Evolutionary conservation across 2,329 filamentous ascomycete genomes (phyloP), one percentile per base, ranked within the genome.

Genomic region (Fusarium pseudocircinatum): DNA sequence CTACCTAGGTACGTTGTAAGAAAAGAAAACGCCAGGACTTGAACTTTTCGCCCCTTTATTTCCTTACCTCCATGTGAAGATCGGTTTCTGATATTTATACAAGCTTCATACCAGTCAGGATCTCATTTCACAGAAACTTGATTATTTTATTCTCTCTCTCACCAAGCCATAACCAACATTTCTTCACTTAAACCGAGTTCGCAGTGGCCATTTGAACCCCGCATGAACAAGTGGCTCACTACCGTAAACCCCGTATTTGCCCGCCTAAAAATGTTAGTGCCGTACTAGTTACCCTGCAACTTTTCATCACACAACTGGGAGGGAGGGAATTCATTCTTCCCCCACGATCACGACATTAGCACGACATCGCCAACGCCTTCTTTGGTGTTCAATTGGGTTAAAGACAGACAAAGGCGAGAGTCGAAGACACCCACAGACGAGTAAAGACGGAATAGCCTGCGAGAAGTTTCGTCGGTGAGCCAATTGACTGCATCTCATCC

Each of bases 261-360:
- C 44, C 46, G 50, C 53, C 36, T n/a, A 20, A 22, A 28, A 9
- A 49, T 73, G 74, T 47, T 77, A 77, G 70, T 69, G 53, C 15
- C 34, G n/a, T 75, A 69, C 71, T 47, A 47, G 20, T 30, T 47
- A 14, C 40, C 18, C 22, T 24, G 36, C 40, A 30, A 54, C 62
- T 60, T 75, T 63, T 68, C 44, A 69, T 69, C 65, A 64, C 75
- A 78, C 74, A 78, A 77, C 67, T 68, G 58, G 32, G 58, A 66
- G 58, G 34, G 58, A 66, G 67, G 70, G 63, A 76, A 77, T 71
- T 64, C 70, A 65, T 63, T 62, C 56, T 63, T 72, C 66, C 73
- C 61, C 71, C 67, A 76, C 72, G 66, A 77, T 78, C 71, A 75
- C 76, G 73, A 76, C 72, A 77, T 74, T 69, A 77, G 72, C 71